Percentiles rank a stretch among this genome's conserved stretches.
These are phyloP conservation scores for Phytophthora meadii DNA, from an alignment of 352 stramenopile genomes.

Conservation along the genomic window DNA sequence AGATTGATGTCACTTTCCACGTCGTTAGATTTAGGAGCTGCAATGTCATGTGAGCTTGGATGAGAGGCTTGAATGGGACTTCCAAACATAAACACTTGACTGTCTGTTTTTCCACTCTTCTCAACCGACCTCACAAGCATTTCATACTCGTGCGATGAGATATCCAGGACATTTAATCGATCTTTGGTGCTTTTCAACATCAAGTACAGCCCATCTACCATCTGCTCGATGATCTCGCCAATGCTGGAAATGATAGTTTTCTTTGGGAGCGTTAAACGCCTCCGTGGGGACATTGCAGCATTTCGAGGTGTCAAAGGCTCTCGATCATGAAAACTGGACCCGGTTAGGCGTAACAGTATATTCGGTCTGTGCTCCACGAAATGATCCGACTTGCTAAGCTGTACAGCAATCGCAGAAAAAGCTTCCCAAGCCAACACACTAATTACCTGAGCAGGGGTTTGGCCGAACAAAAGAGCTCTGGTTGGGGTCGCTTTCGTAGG, in stretches of 20 bases:
- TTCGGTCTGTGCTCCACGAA: conserved; percentile 20
- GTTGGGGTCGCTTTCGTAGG: conserved; percentile 25
- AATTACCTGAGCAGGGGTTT: conserved; percentile 31
- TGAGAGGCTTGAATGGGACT: conserved; percentile 28
- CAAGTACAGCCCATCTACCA: conserved; percentile 46
- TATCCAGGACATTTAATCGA: conserved; percentile 16
- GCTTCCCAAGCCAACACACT: conserved; percentile 42
- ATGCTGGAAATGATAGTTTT: conserved; percentile 46
- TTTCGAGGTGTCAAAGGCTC: conserved; percentile 26
- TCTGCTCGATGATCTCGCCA: conserved; percentile 49
- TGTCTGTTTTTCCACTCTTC: neutral
- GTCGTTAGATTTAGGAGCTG: neutral
- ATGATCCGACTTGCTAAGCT: conserved; percentile 34
- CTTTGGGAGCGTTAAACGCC: conserved; percentile 53
- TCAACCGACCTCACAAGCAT: neutral
- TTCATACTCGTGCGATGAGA: conserved; percentile 11
- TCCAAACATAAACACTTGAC: conserved; percentile 25
- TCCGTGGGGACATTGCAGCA: conserved; percentile 50
- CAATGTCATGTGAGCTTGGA: conserved; percentile 15
- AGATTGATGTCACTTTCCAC: conserved; percentile 2
- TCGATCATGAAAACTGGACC: conserved; percentile 26
- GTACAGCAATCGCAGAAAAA: conserved; percentile 41
- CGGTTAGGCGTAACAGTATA: conserved; percentile 19
- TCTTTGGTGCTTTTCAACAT: conserved; percentile 34
- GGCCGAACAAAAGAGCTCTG: conserved; percentile 29